These are phyloP conservation scores for Aspergillus intermedius DNA, from an alignment of 2,329 filamentous ascomycete species.

Conservation along the genomic window DNA sequence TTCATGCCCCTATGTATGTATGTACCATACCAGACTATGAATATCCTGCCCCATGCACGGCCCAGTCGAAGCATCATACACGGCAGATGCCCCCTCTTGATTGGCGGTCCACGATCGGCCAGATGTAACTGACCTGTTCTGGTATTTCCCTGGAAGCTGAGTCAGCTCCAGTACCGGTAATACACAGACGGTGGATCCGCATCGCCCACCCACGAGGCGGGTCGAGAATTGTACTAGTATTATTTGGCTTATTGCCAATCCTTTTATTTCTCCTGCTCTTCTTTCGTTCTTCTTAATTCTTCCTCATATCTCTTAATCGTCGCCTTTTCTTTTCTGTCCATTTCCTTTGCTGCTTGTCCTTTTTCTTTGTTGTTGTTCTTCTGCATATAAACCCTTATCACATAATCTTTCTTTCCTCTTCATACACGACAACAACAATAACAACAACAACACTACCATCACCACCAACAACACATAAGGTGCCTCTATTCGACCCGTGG, in stretches of 20 bases:
- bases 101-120: neutral
- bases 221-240: constrained; percentile 2
- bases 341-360: constrained; percentile 7
- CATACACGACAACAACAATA: too few relatives aligned
- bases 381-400: constrained; percentile 41
- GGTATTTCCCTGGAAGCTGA: neutral
- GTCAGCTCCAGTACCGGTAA: too few relatives aligned
- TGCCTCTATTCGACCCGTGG: too few relatives aligned
- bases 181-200: too few relatives aligned
- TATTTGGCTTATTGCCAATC: constrained; percentile 1
- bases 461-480: too few relatives aligned
- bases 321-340: constrained; percentile 15
- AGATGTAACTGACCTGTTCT: constrained; percentile 1
- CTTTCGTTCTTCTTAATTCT: constrained; percentile 4
- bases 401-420: constrained; percentile 5
- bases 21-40: neutral
- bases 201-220: too few relatives aligned
- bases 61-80: neutral
- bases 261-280: constrained; percentile 2
- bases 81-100: neutral
- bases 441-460: too few relatives aligned
- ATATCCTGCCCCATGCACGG: neutral
- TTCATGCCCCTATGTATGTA: neutral
- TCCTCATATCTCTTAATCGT: constrained; percentile 2
- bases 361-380: constrained; percentile 9